A percentile compares a stretch with the other conserved stretches of the same genome.
phyloP scores from a whole-genome alignment of 1,139 yeast genomes.

The Kodamaea suecica region DNA sequence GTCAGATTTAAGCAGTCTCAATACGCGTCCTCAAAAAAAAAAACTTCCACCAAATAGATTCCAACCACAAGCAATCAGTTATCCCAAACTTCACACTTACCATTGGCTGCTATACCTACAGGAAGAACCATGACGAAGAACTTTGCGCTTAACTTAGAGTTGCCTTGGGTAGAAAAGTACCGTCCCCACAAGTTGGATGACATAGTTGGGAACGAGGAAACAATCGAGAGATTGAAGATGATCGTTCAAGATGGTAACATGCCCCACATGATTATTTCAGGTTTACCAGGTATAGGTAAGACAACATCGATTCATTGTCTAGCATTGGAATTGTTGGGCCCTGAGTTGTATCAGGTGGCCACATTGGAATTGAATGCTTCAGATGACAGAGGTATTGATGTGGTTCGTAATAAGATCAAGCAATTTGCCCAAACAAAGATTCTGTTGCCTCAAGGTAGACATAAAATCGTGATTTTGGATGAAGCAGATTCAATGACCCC shows the following conservation, averaged over 20 bases:
- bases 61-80: too few relatives aligned
- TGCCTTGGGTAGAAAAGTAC: conserved; percentile 89
- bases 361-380: conserved; percentile 72
- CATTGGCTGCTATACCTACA: too few relatives aligned
- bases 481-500: conserved; percentile 99
- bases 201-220: conserved; percentile 91
- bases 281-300: conserved; percentile 96
- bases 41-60: too few relatives aligned
- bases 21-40: too few relatives aligned
- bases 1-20: too few relatives aligned
- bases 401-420: conserved; percentile 46
- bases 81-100: too few relatives aligned
- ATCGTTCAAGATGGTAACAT: conserved; percentile 92
- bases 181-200: conserved; percentile 78
- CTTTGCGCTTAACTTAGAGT: conserved; percentile 32
- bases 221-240: conserved; percentile 76
- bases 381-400: conserved; percentile 51
- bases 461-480: conserved; percentile 85
- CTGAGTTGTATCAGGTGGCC: conserved; percentile 67
- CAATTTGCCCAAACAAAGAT: conserved; percentile 75
- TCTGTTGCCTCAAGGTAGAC: conserved; percentile 51
- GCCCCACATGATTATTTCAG: conserved; percentile 94
- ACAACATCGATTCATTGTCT: conserved; percentile 92
- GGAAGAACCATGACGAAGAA: conserved; percentile 18
- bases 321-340: conserved; percentile 78